phyloP scores from a whole-genome alignment of 352 stramenopile species.

The Phytophthora fragariaefolia region DNA sequence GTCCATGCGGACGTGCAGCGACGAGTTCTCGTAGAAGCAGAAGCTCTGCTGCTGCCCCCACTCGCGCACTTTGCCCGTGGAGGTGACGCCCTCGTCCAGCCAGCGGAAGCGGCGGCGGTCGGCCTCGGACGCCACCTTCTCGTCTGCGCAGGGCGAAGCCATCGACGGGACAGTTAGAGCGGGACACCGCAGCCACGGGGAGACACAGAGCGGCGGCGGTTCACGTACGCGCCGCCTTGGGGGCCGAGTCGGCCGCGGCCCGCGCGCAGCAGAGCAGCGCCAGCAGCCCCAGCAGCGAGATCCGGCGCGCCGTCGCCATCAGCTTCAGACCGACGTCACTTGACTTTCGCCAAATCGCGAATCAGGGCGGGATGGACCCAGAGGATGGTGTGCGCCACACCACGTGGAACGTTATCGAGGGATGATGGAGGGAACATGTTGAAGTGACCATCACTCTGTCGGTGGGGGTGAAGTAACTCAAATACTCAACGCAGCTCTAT shows the following conservation, averaged over 20 bases:
- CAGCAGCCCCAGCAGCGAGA: slow-evolving; percentile 12
- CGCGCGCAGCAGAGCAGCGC: slow-evolving; percentile 26
- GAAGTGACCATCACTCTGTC: too few species aligned
- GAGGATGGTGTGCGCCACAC: slow-evolving; percentile 11
- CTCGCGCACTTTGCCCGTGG: slow-evolving; percentile 37
- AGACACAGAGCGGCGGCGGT: background rate
- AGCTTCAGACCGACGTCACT: slow-evolving; percentile 35
- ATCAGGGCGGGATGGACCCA: slow-evolving; percentile 26
- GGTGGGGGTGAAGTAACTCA: too few species aligned
- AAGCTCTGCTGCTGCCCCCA: slow-evolving; percentile 76
- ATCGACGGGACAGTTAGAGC: slow-evolving; percentile 2
- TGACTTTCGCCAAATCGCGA: slow-evolving; percentile 45
- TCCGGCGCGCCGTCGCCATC: slow-evolving; percentile 42
- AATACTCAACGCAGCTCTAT: too few species aligned
- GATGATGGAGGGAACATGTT: too few species aligned
- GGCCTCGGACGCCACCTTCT: slow-evolving; percentile 37
- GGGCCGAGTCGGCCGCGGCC: background rate
- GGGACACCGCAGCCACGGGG: background rate
- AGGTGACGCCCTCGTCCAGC: slow-evolving; percentile 67
- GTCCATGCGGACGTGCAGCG: slow-evolving; percentile 75
- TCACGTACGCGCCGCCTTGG: slow-evolving; percentile 17
- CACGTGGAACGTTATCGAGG: too few species aligned
- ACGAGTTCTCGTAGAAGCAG: slow-evolving; percentile 81
- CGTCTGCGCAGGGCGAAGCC: slow-evolving; percentile 17
- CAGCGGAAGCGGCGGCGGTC: slow-evolving; percentile 46